Conservation (phyloP, 2,329 filamentous ascomycete genomes). For the Neonectria faginata region DNA sequence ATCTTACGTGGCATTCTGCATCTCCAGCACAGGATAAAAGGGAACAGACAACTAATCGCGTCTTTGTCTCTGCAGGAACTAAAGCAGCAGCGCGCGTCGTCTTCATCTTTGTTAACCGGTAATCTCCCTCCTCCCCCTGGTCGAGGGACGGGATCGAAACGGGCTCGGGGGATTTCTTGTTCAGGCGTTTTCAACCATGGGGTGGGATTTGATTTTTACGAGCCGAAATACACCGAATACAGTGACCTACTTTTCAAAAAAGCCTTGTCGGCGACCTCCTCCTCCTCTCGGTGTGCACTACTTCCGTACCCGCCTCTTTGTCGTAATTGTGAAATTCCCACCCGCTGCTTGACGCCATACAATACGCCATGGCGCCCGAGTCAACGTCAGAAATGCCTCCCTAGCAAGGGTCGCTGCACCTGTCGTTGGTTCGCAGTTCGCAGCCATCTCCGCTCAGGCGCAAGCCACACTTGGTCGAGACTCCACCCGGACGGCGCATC, state of each 20-base stretch:
- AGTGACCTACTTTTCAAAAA: not conserved
- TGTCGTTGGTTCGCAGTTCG: not conserved
- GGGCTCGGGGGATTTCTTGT: slow-evolving; percentile 4
- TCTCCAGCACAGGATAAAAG: slow-evolving; percentile 45
- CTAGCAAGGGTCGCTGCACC: not conserved
- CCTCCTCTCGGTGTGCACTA: not conserved
- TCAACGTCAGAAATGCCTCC: not conserved
- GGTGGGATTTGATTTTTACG: not conserved
- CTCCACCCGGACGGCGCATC: not conserved
- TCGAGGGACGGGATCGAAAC: not conserved
- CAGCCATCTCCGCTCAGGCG: not conserved
- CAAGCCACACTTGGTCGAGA: not conserved
- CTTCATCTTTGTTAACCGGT: slow-evolving; percentile 12
- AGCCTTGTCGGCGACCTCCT: no score
- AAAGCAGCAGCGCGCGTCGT: slow-evolving; percentile 21
- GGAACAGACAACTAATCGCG: slow-evolving; percentile 29
- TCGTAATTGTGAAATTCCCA: not conserved
- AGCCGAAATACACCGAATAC: not conserved
- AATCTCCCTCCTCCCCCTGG: not conserved
- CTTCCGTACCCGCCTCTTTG: no score
- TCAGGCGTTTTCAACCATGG: not conserved
- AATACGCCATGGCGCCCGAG: not conserved
- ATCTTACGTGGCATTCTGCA: slow-evolving; percentile 43
- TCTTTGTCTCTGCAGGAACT: slow-evolving; percentile 41
- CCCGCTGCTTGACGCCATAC: not conserved